These are phyloP conservation scores for Pleodorina starrii DNA, from an alignment of 139 green algal species.

Conservation along the genomic window DNA sequence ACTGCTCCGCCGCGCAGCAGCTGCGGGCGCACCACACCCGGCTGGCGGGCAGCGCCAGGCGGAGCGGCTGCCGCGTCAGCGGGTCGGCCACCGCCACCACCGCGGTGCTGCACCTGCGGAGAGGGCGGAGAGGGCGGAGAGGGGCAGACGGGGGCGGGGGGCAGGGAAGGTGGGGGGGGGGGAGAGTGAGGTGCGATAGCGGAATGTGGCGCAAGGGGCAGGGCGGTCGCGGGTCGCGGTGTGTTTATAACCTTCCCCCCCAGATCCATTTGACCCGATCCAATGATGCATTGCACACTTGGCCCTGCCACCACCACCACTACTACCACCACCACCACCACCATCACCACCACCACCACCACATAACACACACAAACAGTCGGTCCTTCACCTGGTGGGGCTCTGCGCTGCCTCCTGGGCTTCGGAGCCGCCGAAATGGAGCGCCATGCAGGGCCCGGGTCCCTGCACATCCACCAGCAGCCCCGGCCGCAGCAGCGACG, in stretches of 20 bases:
- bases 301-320: too few species aligned
- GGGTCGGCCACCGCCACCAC: slow-evolving; percentile 23
- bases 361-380: too few species aligned
- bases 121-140: too few species aligned
- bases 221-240: too few species aligned
- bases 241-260: not conserved
- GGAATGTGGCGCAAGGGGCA: too few species aligned
- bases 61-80: slow-evolving; percentile 14
- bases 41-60: not conserved
- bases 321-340: too few species aligned
- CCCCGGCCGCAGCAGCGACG: not conserved
- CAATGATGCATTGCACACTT: too few species aligned
- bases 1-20: not conserved
- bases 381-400: not conserved
- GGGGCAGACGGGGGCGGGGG: too few species aligned
- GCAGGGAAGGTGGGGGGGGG: too few species aligned
- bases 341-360: too few species aligned
- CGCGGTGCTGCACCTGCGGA: slow-evolving; percentile 5
- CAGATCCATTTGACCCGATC: too few species aligned
- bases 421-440: not conserved
- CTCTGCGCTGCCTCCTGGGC: slow-evolving; percentile 9
- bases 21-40: slow-evolving; percentile 14
- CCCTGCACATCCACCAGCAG: slow-evolving; percentile 27
- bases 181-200: too few species aligned
- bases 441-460: slow-evolving; percentile 13